Conservation (phyloP, 495 filamentous ascomycete species). For the Trichoderma parareesei region DNA sequence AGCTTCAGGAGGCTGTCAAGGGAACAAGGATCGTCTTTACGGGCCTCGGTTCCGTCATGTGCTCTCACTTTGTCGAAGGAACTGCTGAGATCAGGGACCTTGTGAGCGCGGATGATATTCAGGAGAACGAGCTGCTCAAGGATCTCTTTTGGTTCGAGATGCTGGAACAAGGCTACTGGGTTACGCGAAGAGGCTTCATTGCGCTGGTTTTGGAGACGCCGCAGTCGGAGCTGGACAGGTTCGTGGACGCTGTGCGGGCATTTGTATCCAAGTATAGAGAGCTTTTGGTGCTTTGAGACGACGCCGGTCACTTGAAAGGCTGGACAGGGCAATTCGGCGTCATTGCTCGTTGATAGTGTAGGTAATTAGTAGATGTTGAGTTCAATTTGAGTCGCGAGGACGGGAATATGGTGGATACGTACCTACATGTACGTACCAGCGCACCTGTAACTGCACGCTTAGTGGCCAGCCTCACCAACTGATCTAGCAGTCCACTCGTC, state of each 20-base stretch:
- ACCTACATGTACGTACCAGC: no score
- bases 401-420: no score
- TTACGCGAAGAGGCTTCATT: conserved; percentile 26
- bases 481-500: not conserved
- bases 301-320: not conserved
- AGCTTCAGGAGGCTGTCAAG: conserved; percentile 22
- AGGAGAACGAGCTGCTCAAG: conserved; percentile 41
- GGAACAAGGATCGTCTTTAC: conserved; percentile 32
- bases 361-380: not conserved
- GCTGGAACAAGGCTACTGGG: conserved; percentile 33
- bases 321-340: not conserved
- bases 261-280: conserved; percentile 12
- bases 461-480: not conserved
- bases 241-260: conserved; percentile 16
- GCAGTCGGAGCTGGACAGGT: conserved; percentile 25
- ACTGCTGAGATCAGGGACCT: conserved; percentile 16
- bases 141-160: conserved; percentile 35
- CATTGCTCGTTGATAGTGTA: not conserved
- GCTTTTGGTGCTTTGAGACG: not conserved
- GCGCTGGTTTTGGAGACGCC: conserved; percentile 32
- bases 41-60: conserved; percentile 36
- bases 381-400: no score
- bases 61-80: conserved; percentile 27
- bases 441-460: not conserved
- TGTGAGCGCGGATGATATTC: conserved; percentile 30